phyloP scores from a whole-genome alignment of 2,329 filamentous ascomycete species.

The Penicillium decumbens region DNA sequence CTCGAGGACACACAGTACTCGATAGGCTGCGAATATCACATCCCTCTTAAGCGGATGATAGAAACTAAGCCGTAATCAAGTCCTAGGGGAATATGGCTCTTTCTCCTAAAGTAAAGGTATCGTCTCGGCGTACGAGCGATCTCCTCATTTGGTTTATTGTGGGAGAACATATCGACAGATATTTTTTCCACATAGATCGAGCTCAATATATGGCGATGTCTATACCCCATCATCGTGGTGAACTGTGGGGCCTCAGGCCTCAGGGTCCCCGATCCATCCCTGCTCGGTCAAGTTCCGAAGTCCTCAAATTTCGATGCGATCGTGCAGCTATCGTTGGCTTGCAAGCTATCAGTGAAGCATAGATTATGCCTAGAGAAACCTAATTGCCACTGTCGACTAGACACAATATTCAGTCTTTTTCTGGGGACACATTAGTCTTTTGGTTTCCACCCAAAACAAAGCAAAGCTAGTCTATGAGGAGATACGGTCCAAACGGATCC shows the following conservation, averaged over 20 bases:
- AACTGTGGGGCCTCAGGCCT: slow-evolving; percentile 5
- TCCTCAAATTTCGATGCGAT: neutral
- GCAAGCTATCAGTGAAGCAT: neutral
- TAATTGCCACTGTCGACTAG: neutral
- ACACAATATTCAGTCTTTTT: neutral
- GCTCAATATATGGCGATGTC: too few species aligned
- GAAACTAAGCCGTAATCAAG: neutral
- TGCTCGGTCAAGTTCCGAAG: slow-evolving; percentile 18
- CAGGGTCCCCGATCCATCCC: slow-evolving; percentile 12
- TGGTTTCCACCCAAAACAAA: neutral
- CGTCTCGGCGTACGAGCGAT: too few species aligned
- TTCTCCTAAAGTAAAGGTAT: too few species aligned
- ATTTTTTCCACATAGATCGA: too few species aligned
- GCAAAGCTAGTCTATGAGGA: neutral
- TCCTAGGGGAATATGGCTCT: too few species aligned
- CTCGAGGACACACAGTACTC: neutral
- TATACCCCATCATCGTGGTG: too few species aligned
- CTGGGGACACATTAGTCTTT: neutral
- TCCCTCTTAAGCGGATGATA: neutral
- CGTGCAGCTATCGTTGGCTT: neutral
- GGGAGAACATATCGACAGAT: too few species aligned
- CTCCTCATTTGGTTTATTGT: too few species aligned
- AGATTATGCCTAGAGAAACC: neutral
- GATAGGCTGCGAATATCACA: neutral
- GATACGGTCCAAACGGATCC: neutral